These are phyloP conservation scores for Cutaneotrichosporon sp. DNA, from an alignment of 1,284 basidiomycete genomes.

Conservation along the genomic window DNA sequence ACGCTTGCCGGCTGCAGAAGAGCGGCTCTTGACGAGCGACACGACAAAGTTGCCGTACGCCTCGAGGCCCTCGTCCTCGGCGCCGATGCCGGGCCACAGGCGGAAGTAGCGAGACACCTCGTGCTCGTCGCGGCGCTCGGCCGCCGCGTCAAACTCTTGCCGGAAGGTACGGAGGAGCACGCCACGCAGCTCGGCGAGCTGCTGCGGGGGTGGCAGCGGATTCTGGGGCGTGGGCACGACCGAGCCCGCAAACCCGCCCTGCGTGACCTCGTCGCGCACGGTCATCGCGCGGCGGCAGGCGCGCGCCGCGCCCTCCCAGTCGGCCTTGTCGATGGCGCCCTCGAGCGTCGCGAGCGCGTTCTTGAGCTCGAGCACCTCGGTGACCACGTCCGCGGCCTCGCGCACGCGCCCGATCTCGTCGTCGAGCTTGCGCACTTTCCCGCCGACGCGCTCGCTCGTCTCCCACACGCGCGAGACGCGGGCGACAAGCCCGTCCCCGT, in stretches of 20 bases:
- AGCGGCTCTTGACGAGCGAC: constrained; percentile 77
- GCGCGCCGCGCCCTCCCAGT: constrained; percentile 93
- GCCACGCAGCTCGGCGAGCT: constrained; percentile 72
- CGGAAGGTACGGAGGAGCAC: constrained; percentile 76
- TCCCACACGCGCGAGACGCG: constrained; percentile 55
- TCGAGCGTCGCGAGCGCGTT: constrained; percentile 76
- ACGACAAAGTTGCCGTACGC: constrained; percentile 93
- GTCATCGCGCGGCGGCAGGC: constrained; percentile 89
- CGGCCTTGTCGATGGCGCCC: constrained; percentile 74
- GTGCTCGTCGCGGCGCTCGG: constrained; percentile 70
- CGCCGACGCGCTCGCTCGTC: constrained; percentile 86
- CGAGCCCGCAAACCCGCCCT: constrained; percentile 80
- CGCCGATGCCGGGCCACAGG: constrained; percentile 88
- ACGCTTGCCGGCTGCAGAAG: constrained; percentile 79
- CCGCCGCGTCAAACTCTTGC: constrained; percentile 76
- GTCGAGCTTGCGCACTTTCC: constrained; percentile 81
- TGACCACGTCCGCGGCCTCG: constrained; percentile 79
- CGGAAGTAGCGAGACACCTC: constrained; percentile 95
- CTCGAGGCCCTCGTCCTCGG: constrained; percentile 79
- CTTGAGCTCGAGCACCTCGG: constrained; percentile 88
- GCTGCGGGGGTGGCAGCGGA: constrained; percentile 80
- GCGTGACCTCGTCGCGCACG: constrained; percentile 72
- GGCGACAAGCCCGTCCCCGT: constrained; percentile 45
- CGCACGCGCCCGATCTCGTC: constrained; percentile 86
- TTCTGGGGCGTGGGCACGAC: constrained; percentile 91